Conservation (phyloP, 2,329 filamentous ascomycete genomes). For the Pyrenophora teres region DNA sequence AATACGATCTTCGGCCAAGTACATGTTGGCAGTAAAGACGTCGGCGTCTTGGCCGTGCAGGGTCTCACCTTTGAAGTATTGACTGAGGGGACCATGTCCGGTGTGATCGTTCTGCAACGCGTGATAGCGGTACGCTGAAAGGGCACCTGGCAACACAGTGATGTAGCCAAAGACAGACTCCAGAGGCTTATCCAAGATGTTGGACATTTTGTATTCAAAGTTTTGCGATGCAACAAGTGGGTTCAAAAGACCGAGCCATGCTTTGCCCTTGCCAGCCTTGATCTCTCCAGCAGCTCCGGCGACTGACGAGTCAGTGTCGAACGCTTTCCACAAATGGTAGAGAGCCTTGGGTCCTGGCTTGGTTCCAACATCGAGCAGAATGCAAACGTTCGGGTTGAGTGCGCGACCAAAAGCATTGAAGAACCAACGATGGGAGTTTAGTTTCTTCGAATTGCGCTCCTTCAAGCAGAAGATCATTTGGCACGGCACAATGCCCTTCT, state of each 20-base stretch:
- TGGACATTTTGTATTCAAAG: conserved; percentile 99
- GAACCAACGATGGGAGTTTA: conserved; percentile 99
- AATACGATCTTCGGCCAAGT: conserved; percentile 86
- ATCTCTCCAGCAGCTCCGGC: conserved; percentile 97
- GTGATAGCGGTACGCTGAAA: conserved; percentile 94
- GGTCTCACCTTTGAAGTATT: conserved; percentile 99
- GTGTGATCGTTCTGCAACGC: conserved; percentile 96
- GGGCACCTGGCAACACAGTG: conserved; percentile 90
- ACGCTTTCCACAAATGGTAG: conserved; percentile 99
- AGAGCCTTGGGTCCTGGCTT: conserved; percentile 85
- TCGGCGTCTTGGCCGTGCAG: conserved; percentile 94
- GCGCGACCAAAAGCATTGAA: conserved; percentile 97
- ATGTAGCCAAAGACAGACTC: conserved; percentile 99
- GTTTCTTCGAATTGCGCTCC: conserved; percentile 95
- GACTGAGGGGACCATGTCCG: conserved; percentile 90
- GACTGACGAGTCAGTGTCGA: conserved; percentile 96
- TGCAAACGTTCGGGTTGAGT: conserved; percentile 94
- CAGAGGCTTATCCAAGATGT: conserved; percentile 95
- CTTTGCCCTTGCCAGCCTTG: conserved; percentile 91
- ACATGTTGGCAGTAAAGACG: conserved; percentile 98
- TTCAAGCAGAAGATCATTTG: conserved; percentile 99
- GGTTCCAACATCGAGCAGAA: conserved; percentile 94
- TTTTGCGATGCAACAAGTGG: conserved; percentile 96
- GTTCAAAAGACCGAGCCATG: conserved; percentile 82
- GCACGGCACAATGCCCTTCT: conserved; percentile 97